A percentile compares a stretch with the other conserved stretches of the same genome.
Evolutionary conservation across 2,329 filamentous ascomycete genomes (phyloP).

Genomic region (Cryphonectria radicalis): DNA sequence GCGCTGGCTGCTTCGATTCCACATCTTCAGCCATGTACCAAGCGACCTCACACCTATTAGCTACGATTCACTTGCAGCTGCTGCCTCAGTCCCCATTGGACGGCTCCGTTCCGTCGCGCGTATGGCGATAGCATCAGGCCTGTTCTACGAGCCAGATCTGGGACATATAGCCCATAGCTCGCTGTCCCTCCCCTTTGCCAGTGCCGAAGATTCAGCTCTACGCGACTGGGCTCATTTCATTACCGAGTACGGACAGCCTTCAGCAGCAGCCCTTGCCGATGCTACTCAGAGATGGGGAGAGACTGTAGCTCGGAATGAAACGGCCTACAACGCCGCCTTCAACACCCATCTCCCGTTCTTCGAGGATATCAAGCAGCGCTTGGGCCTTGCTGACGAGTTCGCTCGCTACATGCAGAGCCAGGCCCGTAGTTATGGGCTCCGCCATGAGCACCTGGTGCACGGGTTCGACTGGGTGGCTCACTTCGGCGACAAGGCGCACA

Average conservation of each 20-base stretch:
- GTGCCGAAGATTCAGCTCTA: background rate
- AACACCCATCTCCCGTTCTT: slow-evolving; percentile 33
- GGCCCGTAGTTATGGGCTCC: slow-evolving; percentile 36
- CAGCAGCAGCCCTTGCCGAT: background rate
- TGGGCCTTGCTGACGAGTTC: slow-evolving; percentile 34
- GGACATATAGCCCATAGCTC: background rate
- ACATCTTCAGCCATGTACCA: slow-evolving; percentile 1
- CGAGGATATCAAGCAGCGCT: slow-evolving; percentile 33
- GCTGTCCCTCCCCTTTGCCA: background rate
- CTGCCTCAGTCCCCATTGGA: slow-evolving; percentile 1
- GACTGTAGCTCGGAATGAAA: slow-evolving; percentile 19
- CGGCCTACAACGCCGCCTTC: slow-evolving; percentile 33
- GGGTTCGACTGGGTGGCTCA: slow-evolving; percentile 43
- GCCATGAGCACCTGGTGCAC: slow-evolving; percentile 38
- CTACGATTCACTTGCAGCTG: slow-evolving; percentile 3
- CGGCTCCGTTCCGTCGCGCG: background rate
- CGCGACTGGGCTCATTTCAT: slow-evolving; percentile 5
- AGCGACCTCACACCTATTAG: slow-evolving; percentile 3
- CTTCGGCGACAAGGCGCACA: slow-evolving; percentile 33
- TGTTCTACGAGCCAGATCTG: slow-evolving; percentile 2
- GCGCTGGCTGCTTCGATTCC: background rate
- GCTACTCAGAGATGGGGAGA: background rate
- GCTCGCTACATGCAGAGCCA: slow-evolving; percentile 37
- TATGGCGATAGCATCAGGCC: background rate
- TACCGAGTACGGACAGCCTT: slow-evolving; percentile 6